Conservation (phyloP, 116 monocot species). For the Phalaenopsis hybrid region DNA sequence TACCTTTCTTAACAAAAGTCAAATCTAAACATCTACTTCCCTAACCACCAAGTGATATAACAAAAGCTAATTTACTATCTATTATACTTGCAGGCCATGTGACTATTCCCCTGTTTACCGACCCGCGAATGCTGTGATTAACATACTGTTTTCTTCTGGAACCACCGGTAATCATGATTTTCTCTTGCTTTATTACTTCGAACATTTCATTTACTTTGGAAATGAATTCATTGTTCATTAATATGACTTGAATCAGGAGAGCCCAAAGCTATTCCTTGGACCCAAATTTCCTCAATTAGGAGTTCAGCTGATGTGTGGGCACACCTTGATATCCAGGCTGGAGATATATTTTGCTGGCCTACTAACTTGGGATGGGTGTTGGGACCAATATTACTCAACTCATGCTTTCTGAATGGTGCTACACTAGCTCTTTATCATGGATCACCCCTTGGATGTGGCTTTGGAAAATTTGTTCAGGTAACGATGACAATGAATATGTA, state of each 20-base stretch:
- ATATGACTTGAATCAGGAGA: constrained; percentile 39
- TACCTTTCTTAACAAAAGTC: too few relatives aligned
- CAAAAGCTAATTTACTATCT: background rate
- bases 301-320: constrained; percentile 83
- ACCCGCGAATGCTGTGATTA: constrained; percentile 49
- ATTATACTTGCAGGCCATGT: constrained; percentile 28
- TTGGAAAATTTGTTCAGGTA: constrained; percentile 96
- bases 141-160: constrained; percentile 94
- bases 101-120: constrained; percentile 61
- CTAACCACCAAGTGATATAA: background rate
- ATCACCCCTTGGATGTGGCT: constrained; percentile 72
- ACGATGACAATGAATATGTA: background rate
- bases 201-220: background rate
- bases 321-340: constrained; percentile 52
- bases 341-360: constrained; percentile 81
- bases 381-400: constrained; percentile 71
- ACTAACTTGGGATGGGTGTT: constrained; percentile 94
- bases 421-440: constrained; percentile 87
- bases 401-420: constrained; percentile 67
- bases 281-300: constrained; percentile 79
- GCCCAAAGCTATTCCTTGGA: constrained; percentile 97
- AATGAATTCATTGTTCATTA: background rate
- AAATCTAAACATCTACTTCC: background rate
- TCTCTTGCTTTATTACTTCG: background rate
- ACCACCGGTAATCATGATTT: constrained; percentile 55